Evolutionary conservation across 75 land plant genomes (phyloP), one percentile per base, ranked within the genome.

Genomic region (Gnetum montanum): DNA sequence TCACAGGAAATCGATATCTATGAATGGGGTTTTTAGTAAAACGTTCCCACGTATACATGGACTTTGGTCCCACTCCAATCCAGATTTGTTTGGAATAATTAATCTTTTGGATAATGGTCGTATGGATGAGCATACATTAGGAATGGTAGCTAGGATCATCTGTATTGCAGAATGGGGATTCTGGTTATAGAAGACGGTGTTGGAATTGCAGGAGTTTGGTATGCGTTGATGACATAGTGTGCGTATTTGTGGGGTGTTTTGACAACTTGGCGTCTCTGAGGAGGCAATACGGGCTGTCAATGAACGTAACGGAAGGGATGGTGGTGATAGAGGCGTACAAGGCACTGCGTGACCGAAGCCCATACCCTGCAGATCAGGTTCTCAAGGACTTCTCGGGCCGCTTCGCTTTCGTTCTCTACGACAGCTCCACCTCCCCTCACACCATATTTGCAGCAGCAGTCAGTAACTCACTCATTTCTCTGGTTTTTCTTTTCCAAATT

Each of bases 301-400:
- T 78, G 73, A 52, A 30, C 54, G 51, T 77, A n/a, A 74, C 72
- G 54, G 99, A 95, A 65, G 96, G 82, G 3, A 54, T 76, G 68
- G 52, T 95, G 45, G 78, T 90, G 29, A 83, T 90, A 23, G 88
- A 95, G 31, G 84, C 81, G 4, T 95, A 95, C 62, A 63, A 71
- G 56, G 74, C 87, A 6, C 79, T 95, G 29, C 73, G 85, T 4
- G 99, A 95, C 71, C 70, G 99, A 19, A 76, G 80, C 43, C 97
- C 99, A 2, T 86, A 75, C 70, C 84, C 99, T 4, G 88, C 97
- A n/a, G 74, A 90, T 48, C 88, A 90, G 54, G 91, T 95, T 43
- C 60, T 95, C 43, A 70, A 68, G 46, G 96, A 86, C 45, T 69
- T 95, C 1, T 54, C 49, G 2, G 99, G 99, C 19, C 43, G 57